These are phyloP conservation scores for Crithidia bombi DNA, from an alignment of 208 protist genomes.

Conservation along the genomic window DNA sequence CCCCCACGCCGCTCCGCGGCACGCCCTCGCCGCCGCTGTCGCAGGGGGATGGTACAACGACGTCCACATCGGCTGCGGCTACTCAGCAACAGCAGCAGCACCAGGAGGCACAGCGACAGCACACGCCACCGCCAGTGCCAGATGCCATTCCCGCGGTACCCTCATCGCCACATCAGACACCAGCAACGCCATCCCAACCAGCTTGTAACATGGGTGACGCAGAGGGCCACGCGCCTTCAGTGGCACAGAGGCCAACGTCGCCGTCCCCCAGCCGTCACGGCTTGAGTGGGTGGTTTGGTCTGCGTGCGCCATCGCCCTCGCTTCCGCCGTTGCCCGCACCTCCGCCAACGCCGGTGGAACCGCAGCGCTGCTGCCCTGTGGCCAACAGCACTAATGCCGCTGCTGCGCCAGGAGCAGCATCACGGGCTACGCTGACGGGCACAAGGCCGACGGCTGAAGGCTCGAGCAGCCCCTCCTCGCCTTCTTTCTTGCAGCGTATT, in stretches of 20 bases:
- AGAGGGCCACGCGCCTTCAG: not conserved
- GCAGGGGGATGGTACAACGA: not conserved
- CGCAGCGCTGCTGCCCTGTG: not conserved
- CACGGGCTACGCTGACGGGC: not conserved
- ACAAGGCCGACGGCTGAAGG: not conserved
- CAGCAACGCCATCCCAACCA: too few relatives aligned
- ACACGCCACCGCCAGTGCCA: not conserved
- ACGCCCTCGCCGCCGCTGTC: constrained; percentile 14
- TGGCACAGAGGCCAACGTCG: not conserved
- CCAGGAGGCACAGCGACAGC: not conserved
- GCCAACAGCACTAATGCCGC: not conserved
- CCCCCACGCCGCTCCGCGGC: constrained; percentile 22
- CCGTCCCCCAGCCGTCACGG: constrained; percentile 1
- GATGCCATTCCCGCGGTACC: not conserved
- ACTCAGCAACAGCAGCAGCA: constrained; percentile 2
- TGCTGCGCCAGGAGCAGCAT: not conserved
- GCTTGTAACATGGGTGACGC: too few relatives aligned
- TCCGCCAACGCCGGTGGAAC: constrained; percentile 8
- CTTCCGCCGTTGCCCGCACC: constrained; percentile 9
- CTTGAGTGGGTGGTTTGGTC: constrained; percentile 5
- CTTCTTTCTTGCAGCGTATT: constrained; percentile 9
- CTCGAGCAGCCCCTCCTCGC: not conserved
- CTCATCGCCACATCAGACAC: constrained; percentile 14
- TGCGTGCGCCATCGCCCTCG: constrained; percentile 11
- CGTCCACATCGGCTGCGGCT: not conserved